Base-by-base conservation (phyloP, 208 protist species). In the Leptomonas pyrrhocoris region DNA sequence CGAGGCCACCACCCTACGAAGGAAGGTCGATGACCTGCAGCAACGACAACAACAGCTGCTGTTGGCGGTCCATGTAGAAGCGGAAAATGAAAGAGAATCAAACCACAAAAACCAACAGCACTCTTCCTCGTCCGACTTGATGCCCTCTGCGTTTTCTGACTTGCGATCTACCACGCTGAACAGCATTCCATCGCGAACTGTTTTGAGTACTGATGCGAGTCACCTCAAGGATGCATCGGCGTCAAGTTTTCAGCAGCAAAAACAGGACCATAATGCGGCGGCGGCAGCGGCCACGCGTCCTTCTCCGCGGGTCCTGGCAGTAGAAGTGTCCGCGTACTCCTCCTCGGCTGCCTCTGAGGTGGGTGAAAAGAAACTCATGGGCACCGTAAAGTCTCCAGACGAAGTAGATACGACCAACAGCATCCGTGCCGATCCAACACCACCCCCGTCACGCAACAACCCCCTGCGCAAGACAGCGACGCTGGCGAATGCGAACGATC, bases 271-370 rank as follows among this genome's bases (percentile, higher is more conserved):
- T 19, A 43, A 4, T 25, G 19, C 25, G 12, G 58, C 38, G 13
- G 30, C 45, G 21, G 31, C 59, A 19, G 23, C n/a, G 7, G 23
- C 58, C 4, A 48, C 30, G 1, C 57, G 38, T n/a, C 38, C 38
- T 12, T 11, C 63, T 3, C 45, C 18, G 25, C 54, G 59, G 23
- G 36, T 77, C 1, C 30, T 72, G 23, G 72, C 72, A 23, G 72
- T 77, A 23, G 72, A 77, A 34, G 60, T 77, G 72, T 77, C 72
- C 0, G 64, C 28, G 7, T 25, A 70, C 36, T 70, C 65, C 2
- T 77, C 72, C 1, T 66, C 64, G 1, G 46, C 59, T 6, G 28
- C 40, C 27, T 71, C 72, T 28, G 50, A 68, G 15, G 51, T 40
- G 4, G 64, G 58, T 25, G 46, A 57, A 27, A 65, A 23, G 49